Evolutionary conservation across 768 basidiomycete genomes (phyloP).

Genomic region (Lactifluus rugatus): DNA sequence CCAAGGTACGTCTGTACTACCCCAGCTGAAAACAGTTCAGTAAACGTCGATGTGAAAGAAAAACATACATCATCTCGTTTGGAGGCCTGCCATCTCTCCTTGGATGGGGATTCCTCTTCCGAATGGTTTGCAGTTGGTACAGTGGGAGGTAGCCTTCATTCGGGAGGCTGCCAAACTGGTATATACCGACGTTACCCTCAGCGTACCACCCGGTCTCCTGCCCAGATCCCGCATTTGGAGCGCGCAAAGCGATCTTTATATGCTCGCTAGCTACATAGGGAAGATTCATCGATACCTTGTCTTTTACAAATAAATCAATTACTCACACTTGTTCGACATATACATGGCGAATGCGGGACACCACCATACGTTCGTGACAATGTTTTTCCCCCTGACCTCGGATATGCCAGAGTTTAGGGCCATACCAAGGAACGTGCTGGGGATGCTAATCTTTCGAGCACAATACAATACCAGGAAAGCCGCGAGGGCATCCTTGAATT

Average conservation of each 20-base stretch:
- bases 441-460: slow-evolving; percentile 6
- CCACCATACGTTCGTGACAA: slow-evolving; percentile 8
- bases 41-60: neutral
- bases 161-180: slow-evolving; percentile 13
- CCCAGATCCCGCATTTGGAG: neutral
- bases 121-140: slow-evolving; percentile 3
- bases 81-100: slow-evolving; percentile 10
- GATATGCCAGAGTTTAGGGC: neutral
- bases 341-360: slow-evolving; percentile 15
- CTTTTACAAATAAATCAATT: neutral
- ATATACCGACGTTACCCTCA: slow-evolving; percentile 13
- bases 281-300: neutral
- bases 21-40: slow-evolving; percentile 7
- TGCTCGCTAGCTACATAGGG: slow-evolving; percentile 1
- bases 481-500: neutral
- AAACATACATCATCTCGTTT: slow-evolving; percentile 1
- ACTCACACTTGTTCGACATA: slow-evolving; percentile 10
- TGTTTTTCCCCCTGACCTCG: slow-evolving; percentile 8
- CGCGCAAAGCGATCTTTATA: slow-evolving; percentile 10
- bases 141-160: slow-evolving; percentile 3
- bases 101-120: neutral
- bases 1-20: slow-evolving; percentile 2
- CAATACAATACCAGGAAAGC: slow-evolving; percentile 6
- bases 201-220: slow-evolving; percentile 11
- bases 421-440: slow-evolving; percentile 1